A percentile compares a stretch with the other conserved stretches of the same genome.
These are phyloP conservation scores for Orbilia javanica DNA, from an alignment of 2,329 filamentous ascomycete species.

Conservation along the genomic window DNA sequence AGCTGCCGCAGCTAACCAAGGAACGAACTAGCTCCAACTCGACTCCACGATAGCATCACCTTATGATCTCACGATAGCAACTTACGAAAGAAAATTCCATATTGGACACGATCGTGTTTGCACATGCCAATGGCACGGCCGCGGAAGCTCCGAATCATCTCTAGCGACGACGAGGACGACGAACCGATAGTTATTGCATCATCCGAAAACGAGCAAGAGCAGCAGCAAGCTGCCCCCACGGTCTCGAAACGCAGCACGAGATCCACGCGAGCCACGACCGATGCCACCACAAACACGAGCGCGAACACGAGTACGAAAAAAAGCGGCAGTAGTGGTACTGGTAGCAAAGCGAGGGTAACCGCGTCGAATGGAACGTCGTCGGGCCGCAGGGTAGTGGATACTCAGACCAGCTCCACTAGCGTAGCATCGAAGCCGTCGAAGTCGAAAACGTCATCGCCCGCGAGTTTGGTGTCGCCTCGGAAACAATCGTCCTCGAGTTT, in stretches of 20 bases:
- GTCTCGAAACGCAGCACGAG: conserved; percentile 33
- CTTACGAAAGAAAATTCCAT: background rate
- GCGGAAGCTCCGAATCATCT: conserved; percentile 55
- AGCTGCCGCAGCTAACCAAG: background rate
- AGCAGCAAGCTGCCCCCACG: conserved; percentile 14
- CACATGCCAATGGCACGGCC: conserved; percentile 46
- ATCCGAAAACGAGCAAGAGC: background rate
- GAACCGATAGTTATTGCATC: conserved; percentile 9
- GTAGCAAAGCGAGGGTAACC: background rate
- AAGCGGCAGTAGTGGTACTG: background rate
- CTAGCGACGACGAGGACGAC: conserved; percentile 49
- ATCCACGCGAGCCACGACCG: conserved; percentile 40
- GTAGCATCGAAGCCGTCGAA: conserved; percentile 16
- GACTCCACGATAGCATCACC: conserved; percentile 21
- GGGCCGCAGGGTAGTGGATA: background rate
- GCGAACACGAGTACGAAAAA: conserved; percentile 32
- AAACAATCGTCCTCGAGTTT: conserved; percentile 4
- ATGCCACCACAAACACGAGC: conserved; percentile 35
- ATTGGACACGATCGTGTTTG: conserved; percentile 3
- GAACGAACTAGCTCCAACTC: background rate
- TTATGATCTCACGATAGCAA: conserved; percentile 3
- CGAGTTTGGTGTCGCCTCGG: conserved; percentile 31
- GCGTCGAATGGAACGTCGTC: conserved; percentile 24
- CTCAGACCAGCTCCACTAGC: background rate
- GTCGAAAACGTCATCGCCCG: conserved; percentile 23